Evolutionary conservation across 1,284 basidiomycete genomes (phyloP).

Genomic region (Pseudozyma pruni): DNA sequence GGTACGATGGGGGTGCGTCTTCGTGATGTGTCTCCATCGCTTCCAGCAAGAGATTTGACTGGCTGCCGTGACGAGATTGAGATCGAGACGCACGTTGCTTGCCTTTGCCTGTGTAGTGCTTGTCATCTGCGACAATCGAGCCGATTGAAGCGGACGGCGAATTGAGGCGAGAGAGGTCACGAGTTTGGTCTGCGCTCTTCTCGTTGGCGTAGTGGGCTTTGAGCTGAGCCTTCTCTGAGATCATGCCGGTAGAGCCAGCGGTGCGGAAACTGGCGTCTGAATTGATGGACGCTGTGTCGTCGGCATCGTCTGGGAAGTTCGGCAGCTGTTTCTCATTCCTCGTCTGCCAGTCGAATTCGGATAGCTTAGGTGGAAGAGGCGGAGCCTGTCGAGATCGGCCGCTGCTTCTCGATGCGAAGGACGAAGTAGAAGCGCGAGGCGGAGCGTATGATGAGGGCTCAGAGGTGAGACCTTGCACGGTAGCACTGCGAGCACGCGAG

Average conservation of each 20-base stretch:
- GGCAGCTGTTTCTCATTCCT: conserved; percentile 1
- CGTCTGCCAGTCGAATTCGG: conserved; percentile 18
- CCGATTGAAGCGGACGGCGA: not conserved
- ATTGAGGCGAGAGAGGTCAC: not conserved
- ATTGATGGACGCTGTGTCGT: conserved; percentile 16
- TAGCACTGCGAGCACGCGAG: conserved; percentile 14
- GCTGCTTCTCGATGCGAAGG: conserved; percentile 14
- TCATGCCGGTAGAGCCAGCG: conserved; percentile 12
- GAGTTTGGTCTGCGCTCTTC: not conserved
- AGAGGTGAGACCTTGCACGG: conserved; percentile 2
- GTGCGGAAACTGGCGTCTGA: conserved; percentile 33
- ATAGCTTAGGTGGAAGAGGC: conserved; percentile 18
- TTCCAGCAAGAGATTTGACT: conserved; percentile 25
- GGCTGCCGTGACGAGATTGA: conserved; percentile 20
- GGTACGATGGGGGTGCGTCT: conserved; percentile 31
- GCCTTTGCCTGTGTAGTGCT: not conserved
- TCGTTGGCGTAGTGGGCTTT: conserved; percentile 5
- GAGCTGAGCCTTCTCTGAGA: conserved; percentile 10
- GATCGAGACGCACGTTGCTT: not conserved
- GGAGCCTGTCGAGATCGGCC: conserved; percentile 2
- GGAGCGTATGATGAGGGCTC: not conserved
- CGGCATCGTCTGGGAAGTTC: not conserved
- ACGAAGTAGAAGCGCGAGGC: conserved; percentile 9
- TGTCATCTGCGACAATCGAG: not conserved
- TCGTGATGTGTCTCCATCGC: conserved; percentile 8